These are phyloP conservation scores for Dendrocalamus sinicus DNA, from an alignment of 176 grass and related monocot genomes.

Conservation along the genomic window DNA sequence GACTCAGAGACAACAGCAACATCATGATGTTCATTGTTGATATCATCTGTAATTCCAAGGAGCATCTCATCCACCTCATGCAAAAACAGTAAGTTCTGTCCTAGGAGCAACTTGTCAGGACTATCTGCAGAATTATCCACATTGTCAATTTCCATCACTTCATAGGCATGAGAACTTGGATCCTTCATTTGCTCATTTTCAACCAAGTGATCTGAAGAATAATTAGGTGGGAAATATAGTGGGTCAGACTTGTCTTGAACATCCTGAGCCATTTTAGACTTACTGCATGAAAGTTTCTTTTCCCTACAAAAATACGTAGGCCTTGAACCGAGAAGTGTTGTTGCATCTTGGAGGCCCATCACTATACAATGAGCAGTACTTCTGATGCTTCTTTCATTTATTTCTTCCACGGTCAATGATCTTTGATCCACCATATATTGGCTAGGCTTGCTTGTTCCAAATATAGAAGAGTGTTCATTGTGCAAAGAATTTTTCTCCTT, in stretches of 20 bases:
- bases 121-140: conserved; percentile 19
- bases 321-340: conserved; percentile 28
- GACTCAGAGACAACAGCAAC: conserved; percentile 32
- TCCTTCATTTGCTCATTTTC: conserved; percentile 40
- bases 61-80: conserved; percentile 47
- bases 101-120: conserved; percentile 40
- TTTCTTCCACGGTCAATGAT: conserved; percentile 6
- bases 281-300: conserved; percentile 37
- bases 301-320: conserved; percentile 21
- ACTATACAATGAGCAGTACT: conserved; percentile 48
- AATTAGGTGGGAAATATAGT: conserved; percentile 36
- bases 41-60: conserved; percentile 42
- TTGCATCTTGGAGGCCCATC: conserved; percentile 47
- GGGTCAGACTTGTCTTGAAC: conserved; percentile 36
- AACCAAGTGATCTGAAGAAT: conserved; percentile 31
- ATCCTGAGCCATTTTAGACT: conserved; percentile 16
- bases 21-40: conserved; percentile 27
- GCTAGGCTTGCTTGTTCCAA: conserved; percentile 29
- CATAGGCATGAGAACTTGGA: conserved; percentile 35
- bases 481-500: conserved; percentile 22
- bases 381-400: conserved; percentile 52
- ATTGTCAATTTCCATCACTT: conserved; percentile 3
- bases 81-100: conserved; percentile 36
- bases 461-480: conserved; percentile 17
- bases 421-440: not conserved